These are phyloP conservation scores for Lachancea sp. DNA, from an alignment of 805 yeast genomes.

Conservation along the genomic window DNA sequence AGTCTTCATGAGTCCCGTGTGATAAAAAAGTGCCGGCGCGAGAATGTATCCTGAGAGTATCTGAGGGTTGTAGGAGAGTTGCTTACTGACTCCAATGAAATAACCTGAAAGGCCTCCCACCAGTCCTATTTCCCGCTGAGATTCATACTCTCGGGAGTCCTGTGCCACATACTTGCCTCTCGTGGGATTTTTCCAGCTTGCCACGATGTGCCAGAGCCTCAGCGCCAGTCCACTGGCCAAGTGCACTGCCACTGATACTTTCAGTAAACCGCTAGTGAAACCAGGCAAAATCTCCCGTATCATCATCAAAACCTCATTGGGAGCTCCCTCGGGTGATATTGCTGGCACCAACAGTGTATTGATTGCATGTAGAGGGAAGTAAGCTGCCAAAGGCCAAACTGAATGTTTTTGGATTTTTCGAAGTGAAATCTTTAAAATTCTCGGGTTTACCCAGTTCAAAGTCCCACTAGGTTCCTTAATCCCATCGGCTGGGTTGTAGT, in stretches of 20 bases:
- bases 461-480: constrained; percentile 5
- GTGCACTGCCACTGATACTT: constrained; percentile 10
- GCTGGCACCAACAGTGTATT: constrained; percentile 21
- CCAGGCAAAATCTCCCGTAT: constrained; percentile 21
- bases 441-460: constrained; percentile 4
- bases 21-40: constrained; percentile 18
- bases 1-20: constrained; percentile 19
- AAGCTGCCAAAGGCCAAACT: constrained; percentile 19
- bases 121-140: constrained; percentile 21
- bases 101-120: constrained; percentile 25
- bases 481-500: constrained; percentile 9
- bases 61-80: constrained; percentile 19
- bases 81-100: constrained; percentile 20
- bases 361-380: constrained; percentile 24
- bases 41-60: constrained; percentile 21
- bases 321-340: constrained; percentile 17
- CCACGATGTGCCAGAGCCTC: constrained; percentile 12
- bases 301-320: constrained; percentile 27
- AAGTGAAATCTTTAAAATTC: constrained; percentile 9
- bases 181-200: constrained; percentile 4
- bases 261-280: constrained; percentile 16
- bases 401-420: constrained; percentile 22
- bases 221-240: constrained; percentile 13
- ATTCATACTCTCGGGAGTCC: constrained; percentile 13
- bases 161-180: constrained; percentile 10